Percentiles rank a stretch among this genome's conserved stretches.
Conservation (phyloP, 306 rosid genomes). For the Gastrolobium bilobum region DNA sequence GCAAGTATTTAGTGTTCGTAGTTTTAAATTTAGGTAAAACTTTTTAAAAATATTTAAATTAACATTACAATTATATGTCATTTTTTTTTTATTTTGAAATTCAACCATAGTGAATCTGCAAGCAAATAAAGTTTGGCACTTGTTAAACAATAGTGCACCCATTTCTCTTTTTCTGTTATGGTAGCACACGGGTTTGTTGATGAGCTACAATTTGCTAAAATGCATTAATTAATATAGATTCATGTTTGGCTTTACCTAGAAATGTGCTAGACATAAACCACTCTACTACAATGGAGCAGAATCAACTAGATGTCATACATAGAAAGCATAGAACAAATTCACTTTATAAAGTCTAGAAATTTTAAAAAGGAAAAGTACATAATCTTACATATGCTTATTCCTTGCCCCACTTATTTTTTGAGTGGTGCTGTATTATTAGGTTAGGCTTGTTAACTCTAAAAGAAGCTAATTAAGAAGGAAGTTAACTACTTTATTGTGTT, state of each 20-base stretch:
- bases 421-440: not conserved
- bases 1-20: no score
- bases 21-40: no score
- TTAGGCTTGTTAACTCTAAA: conserved; percentile 33
- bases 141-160: not conserved
- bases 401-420: not conserved
- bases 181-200: not conserved
- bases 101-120: conserved; percentile 8
- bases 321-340: conserved; percentile 43
- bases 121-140: conserved; percentile 15
- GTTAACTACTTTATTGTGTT: not conserved
- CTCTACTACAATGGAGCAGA: conserved; percentile 20
- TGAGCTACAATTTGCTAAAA: not conserved
- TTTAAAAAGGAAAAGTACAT: not conserved
- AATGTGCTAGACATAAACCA: conserved; percentile 37
- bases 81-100: not conserved
- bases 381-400: conserved; percentile 12
- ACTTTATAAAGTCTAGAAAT: conserved; percentile 21
- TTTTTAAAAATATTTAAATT: no score
- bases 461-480: conserved; percentile 1
- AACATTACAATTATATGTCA: not conserved
- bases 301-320: conserved; percentile 39
- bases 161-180: not conserved
- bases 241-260: conserved; percentile 45
- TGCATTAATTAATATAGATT: conserved; percentile 33